Evolutionary conservation across 805 yeast genomes (phyloP), one percentile per base, ranked within the genome.

Genomic region (Sungouiella blattae): DNA sequence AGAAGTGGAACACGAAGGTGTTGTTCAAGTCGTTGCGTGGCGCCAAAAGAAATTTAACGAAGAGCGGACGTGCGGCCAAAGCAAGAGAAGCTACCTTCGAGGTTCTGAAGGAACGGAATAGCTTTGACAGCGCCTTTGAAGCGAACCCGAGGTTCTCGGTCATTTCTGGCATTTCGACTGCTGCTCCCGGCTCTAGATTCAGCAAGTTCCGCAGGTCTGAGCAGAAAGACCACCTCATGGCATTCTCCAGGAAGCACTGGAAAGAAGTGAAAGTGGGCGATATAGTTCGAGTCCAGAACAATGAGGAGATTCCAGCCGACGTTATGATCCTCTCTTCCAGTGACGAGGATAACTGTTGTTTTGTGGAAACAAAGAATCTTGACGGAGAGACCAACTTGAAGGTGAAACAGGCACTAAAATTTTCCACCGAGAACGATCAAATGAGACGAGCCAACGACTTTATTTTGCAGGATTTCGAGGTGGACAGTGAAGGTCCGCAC

Each of bases 401-500:
- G 60, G 83, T 80, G 26, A 80, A 80, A 50, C 87, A 82, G 55
- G 81, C 89, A 4, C 57, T 85, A 48, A 79, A 82, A 50, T 76
- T 78, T 49, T 73, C 82, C 24, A 62, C 75, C 11, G 67, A 62
- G 22, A 66, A 75, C 11, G 62, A 69, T 40, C 73, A 68, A 34
- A 51, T 67, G 8, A 38, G 36, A 12, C 50, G 52, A 26, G 71
- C 71, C 5, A 67, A 63, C 37, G 70, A 67, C 40, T 49, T 66
- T 28, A 46, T 53, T 26, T 33, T 45, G 21, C 62, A 76, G 34
- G 70, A 69, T 43, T 83, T 83, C 47, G 75, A 82, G 75, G 61
- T 84, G n/a, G 87, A 84, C 46, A 75, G 84, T 64, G 93, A 85
- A 61, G 91, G 88, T 6, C 94, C 94, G 11, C 87, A 84, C 57